A percentile compares a stretch with the other conserved stretches of the same genome.
These are phyloP conservation scores for Avena eriantha DNA, from an alignment of 176 grass and related monocot genomes.

Conservation along the genomic window DNA sequence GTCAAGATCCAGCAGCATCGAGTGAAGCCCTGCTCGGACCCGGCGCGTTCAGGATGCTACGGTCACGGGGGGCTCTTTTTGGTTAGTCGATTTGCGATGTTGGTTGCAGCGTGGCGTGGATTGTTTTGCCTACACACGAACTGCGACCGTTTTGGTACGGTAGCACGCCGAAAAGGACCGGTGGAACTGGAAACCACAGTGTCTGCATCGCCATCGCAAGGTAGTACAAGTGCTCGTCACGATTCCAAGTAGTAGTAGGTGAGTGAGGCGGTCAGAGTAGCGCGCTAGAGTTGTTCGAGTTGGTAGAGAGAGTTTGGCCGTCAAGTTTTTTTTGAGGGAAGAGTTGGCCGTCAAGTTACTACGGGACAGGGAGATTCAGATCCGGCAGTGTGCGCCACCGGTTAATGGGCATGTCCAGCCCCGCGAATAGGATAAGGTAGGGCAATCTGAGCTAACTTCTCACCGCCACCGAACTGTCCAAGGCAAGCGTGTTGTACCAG, in stretches of 20 bases:
- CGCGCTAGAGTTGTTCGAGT: conserved; percentile 12
- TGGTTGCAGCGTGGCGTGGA: neutral
- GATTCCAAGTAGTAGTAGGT: neutral
- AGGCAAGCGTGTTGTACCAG: neutral
- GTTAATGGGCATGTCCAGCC: neutral
- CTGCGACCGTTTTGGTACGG: neutral
- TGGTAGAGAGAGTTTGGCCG: neutral
- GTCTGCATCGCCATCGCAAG: too few species aligned
- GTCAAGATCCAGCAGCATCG: neutral
- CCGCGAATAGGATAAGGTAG: neutral
- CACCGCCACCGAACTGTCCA: neutral
- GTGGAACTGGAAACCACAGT: neutral
- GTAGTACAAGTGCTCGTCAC: neutral
- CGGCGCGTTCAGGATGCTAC: too few species aligned
- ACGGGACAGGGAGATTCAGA: too few species aligned
- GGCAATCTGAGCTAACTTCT: neutral
- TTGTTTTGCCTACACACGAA: neutral
- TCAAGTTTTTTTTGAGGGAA: too few species aligned
- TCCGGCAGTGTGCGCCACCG: neutral
- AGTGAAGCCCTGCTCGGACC: too few species aligned
- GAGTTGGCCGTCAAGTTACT: neutral
- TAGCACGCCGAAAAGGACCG: neutral
- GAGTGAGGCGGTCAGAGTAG: neutral
- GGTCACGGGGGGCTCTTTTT: too few species aligned
- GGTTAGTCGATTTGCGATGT: too few species aligned